Conservation (phyloP, 169 alveolate species). For the Plasmodium reichenowi region DNA sequence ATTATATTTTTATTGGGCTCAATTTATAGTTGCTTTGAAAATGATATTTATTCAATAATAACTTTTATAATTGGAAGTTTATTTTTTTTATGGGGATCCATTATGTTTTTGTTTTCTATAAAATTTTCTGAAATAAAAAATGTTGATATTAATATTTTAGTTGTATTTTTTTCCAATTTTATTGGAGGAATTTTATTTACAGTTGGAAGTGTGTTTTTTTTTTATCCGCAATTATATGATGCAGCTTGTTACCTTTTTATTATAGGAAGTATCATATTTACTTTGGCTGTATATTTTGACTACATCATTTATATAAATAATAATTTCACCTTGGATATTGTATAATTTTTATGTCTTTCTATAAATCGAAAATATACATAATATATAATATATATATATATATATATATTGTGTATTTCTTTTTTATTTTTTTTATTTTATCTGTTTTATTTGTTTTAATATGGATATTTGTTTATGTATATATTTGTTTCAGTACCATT, state of each 20-base stretch:
- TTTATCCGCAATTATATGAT: constrained; percentile 11
- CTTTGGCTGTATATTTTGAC: constrained; percentile 50
- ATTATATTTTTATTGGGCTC: constrained; percentile 30
- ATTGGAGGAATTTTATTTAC: constrained; percentile 59
- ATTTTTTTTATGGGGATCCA: constrained; percentile 52
- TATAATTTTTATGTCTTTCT: too few relatives aligned
- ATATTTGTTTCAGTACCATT: too few relatives aligned
- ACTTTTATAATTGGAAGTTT: constrained; percentile 41
- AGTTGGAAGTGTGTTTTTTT: constrained; percentile 49
- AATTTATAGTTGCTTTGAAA: constrained; percentile 44
- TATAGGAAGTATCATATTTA: constrained; percentile 56
- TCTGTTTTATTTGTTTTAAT: too few relatives aligned
- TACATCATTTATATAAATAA: constrained; percentile 23
- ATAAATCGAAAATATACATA: too few relatives aligned
- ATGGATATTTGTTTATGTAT: too few relatives aligned
- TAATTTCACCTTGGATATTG: not conserved
- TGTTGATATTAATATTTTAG: constrained; percentile 14
- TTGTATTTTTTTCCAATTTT: constrained; percentile 40
- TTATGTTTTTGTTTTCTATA: constrained; percentile 17
- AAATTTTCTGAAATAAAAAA: constrained; percentile 17
- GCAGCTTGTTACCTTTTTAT: constrained; percentile 33
- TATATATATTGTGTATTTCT: too few relatives aligned
- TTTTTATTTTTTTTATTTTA: too few relatives aligned
- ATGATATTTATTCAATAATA: constrained; percentile 27
- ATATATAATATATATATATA: too few relatives aligned